Evolutionary conservation across 768 basidiomycete species (phyloP).

Genomic region (Tulasnella sp.): DNA sequence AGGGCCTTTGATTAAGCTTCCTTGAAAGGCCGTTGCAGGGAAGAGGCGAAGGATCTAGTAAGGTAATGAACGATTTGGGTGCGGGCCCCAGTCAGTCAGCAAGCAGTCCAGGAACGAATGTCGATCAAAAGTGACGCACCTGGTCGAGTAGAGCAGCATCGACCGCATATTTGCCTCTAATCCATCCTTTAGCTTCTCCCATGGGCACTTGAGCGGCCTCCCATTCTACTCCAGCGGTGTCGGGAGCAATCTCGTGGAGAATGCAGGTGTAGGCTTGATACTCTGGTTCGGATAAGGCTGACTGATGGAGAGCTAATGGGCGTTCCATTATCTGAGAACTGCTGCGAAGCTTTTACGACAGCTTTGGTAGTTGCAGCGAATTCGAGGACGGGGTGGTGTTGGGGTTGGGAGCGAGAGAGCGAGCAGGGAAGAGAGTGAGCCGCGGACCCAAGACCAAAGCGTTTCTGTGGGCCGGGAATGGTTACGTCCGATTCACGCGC

Average conservation of each 20-base stretch:
- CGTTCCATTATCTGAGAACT: conserved; percentile 13
- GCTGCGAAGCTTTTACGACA: not conserved
- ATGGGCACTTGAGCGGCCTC: conserved; percentile 9
- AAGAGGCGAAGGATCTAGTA: conserved; percentile 22
- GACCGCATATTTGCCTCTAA: conserved; percentile 23
- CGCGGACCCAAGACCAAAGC: conserved; percentile 1
- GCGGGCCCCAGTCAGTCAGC: not conserved
- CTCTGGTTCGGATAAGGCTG: conserved; percentile 21
- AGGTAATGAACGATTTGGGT: not conserved
- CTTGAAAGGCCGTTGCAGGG: conserved; percentile 14
- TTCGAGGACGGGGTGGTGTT: not conserved
- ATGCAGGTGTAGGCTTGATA: conserved; percentile 20
- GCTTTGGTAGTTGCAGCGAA: not conserved
- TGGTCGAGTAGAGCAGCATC: conserved; percentile 23
- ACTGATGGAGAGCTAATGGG: conserved; percentile 21
- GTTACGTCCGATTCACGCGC: not conserved
- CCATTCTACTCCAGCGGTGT: conserved; percentile 4
- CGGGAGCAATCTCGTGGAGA: conserved; percentile 16
- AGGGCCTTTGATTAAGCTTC: not conserved
- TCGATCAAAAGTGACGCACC: conserved; percentile 16
- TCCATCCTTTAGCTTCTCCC: conserved; percentile 21
- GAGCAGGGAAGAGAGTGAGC: not conserved
- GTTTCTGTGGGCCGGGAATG: not conserved
- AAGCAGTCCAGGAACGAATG: not conserved
- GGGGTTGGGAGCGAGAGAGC: not conserved